Evolutionary conservation across 2,329 filamentous ascomycete genomes (phyloP).

Genomic region (Arthrobotrys sinensis): DNA sequence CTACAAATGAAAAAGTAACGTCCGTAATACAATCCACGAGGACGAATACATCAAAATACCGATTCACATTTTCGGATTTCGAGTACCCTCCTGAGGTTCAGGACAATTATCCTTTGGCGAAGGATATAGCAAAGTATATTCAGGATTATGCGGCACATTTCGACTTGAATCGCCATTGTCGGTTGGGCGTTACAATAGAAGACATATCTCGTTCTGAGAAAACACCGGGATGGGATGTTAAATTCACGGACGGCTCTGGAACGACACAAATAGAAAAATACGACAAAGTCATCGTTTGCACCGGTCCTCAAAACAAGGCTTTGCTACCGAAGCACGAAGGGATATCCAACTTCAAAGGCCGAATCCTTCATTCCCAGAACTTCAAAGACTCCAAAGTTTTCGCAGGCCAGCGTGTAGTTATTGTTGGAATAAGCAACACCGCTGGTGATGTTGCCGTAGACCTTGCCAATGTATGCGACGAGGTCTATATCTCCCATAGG

Average conservation of each 20-base stretch:
- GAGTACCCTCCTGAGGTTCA: slow-evolving; percentile 36
- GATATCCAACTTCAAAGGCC: slow-evolving; percentile 62
- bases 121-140: slow-evolving; percentile 42
- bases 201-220: slow-evolving; percentile 18
- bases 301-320: slow-evolving; percentile 33
- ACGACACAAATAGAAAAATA: slow-evolving; percentile 22
- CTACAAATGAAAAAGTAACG: slow-evolving; percentile 67
- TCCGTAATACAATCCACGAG: slow-evolving; percentile 65
- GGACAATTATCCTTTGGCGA: slow-evolving; percentile 23
- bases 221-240: slow-evolving; percentile 27
- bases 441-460: slow-evolving; percentile 64
- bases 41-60: slow-evolving; percentile 29
- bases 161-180: slow-evolving; percentile 18
- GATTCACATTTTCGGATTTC: slow-evolving; percentile 49
- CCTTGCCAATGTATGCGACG: slow-evolving; percentile 43
- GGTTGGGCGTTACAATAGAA: slow-evolving; percentile 5
- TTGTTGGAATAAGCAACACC: slow-evolving; percentile 64
- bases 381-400: slow-evolving; percentile 61
- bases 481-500: slow-evolving; percentile 40
- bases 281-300: slow-evolving; percentile 34
- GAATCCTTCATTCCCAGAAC: slow-evolving; percentile 62
- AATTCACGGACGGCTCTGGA: slow-evolving; percentile 20
- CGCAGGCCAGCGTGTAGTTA: slow-evolving; percentile 45
- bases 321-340: slow-evolving; percentile 31
- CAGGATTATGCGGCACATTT: slow-evolving; percentile 30